phyloP scores from a whole-genome alignment of 2,329 filamentous ascomycete genomes.

The Paradendryphiella salina region DNA sequence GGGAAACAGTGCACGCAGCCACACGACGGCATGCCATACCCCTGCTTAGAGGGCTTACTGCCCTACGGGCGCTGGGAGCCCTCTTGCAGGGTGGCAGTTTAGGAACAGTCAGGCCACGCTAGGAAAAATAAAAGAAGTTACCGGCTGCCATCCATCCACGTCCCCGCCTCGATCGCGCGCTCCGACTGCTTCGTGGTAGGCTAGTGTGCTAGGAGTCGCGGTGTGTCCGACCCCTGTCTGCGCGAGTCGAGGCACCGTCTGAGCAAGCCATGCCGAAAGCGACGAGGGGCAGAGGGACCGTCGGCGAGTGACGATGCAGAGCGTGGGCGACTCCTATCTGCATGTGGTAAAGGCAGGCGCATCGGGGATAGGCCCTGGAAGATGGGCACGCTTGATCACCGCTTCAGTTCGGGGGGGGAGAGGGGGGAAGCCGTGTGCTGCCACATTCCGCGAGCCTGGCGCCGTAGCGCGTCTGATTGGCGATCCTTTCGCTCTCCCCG shows the following conservation, averaged over 20 bases:
- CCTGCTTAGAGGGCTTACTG: slow-evolving; percentile 32
- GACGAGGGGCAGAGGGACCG: slow-evolving; percentile 20
- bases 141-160: slow-evolving; percentile 34
- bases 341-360: slow-evolving; percentile 38
- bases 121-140: slow-evolving; percentile 45
- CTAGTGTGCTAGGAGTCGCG: slow-evolving; percentile 36
- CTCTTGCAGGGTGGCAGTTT: slow-evolving; percentile 42
- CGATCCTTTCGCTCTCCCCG: slow-evolving; percentile 26
- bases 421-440: slow-evolving; percentile 14
- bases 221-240: slow-evolving; percentile 40
- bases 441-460: slow-evolving; percentile 25
- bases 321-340: slow-evolving; percentile 26
- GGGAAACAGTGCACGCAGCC: slow-evolving; percentile 38
- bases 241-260: slow-evolving; percentile 26
- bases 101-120: slow-evolving; percentile 42
- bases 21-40: slow-evolving; percentile 33
- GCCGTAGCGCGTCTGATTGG: slow-evolving; percentile 26
- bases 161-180: slow-evolving; percentile 47
- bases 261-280: slow-evolving; percentile 28
- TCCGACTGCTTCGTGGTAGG: slow-evolving; percentile 41
- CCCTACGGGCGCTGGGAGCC: slow-evolving; percentile 40
- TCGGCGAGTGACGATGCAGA: slow-evolving; percentile 28
- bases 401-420: slow-evolving; percentile 36
- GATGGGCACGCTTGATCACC: slow-evolving; percentile 35
- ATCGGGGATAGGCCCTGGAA: slow-evolving; percentile 27